Evolutionary conservation across 2,329 filamentous ascomycete genomes (phyloP), one percentile per base, ranked within the genome.

Genomic region (Aspergillus sp.): DNA sequence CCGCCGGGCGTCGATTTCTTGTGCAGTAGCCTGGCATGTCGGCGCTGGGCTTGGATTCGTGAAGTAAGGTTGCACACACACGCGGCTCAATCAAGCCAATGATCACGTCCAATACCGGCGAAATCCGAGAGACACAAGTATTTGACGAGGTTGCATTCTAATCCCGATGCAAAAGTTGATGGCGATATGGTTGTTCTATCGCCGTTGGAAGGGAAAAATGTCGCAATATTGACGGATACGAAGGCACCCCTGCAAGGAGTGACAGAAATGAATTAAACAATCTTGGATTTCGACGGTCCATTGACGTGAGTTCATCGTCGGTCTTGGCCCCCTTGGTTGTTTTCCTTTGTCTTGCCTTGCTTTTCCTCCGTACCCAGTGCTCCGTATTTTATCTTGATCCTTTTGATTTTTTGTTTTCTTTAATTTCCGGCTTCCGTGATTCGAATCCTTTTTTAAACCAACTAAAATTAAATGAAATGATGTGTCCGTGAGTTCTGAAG

Each of bases 91-190:
- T 20, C 36, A 36, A 20, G 18, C 31, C 36, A 20, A 18, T 24
- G 12, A 42, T 26, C 24, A 9, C 10, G 11, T 16, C n/a, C 46
- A 51, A 55, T 52, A 55, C 55, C 58, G 58, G 58, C 39, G 58
- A 60, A 60, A 60, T 55, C 58, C 58, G 58, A 60, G 52, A 49
- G n/a, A 55, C 45, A 55, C 32, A 45, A 24, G 18, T 49, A 26
- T 36, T 20, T 31, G 29, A 39, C 9, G 46, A n/a, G 26, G 24
- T 20, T 47, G 39, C 26, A 45, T 20, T 42, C 16, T 42, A 2
- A n/a, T 22, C 16, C 22, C 45, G 12, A 24, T 22, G 45, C 9
- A 12, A 47, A 47, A 47, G 18, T 47, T n/a, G 36, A 42, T n/a
- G 36, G 36, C 36, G 36, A 42, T 42, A 42, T 42, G 14, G 5